A percentile compares a stretch with the other conserved stretches of the same genome.
Conservation (phyloP, 1,284 basidiomycete species). For the Sparassis latifolia region DNA sequence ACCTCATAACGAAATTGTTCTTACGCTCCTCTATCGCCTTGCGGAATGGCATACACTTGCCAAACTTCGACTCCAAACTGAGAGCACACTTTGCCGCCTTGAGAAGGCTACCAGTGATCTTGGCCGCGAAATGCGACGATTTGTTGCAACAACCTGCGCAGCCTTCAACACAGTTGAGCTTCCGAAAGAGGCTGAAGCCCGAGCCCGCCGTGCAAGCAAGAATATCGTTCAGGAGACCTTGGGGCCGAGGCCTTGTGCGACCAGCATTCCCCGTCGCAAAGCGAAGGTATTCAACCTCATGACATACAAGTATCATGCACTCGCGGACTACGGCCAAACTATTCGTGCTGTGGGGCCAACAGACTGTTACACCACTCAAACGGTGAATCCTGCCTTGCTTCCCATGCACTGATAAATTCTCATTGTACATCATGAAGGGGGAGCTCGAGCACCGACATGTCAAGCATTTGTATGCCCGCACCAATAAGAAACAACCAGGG, state of each 20-base stretch:
- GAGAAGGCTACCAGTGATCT: conserved; percentile 11
- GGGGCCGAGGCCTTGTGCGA: too few species aligned
- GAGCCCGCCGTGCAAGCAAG: conserved; percentile 6
- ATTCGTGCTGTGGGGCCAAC: conserved; percentile 8
- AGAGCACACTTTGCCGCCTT: conserved; percentile 14
- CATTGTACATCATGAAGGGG: too few species aligned
- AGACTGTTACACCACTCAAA: conserved; percentile 9
- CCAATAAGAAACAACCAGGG: background rate
- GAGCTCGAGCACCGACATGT: background rate
- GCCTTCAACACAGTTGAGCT: conserved; percentile 18
- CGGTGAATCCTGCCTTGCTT: too few species aligned
- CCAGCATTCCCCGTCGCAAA: conserved; percentile 14
- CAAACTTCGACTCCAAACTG: conserved; percentile 26
- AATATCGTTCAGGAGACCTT: too few species aligned
- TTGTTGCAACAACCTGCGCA: conserved; percentile 11
- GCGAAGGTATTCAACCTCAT: conserved; percentile 19
- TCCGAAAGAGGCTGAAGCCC: conserved; percentile 16
- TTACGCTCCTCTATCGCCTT: conserved; percentile 18
- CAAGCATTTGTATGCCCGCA: background rate
- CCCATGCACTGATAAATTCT: too few species aligned
- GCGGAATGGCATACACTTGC: conserved; percentile 24
- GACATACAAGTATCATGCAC: conserved; percentile 21
- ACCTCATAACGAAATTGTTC: conserved; percentile 14
- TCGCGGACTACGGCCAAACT: conserved; percentile 14
- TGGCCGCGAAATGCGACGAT: conserved; percentile 13